Conservation (phyloP, 192 early-diverging fungal species). For the Coemansia sp. region DNA sequence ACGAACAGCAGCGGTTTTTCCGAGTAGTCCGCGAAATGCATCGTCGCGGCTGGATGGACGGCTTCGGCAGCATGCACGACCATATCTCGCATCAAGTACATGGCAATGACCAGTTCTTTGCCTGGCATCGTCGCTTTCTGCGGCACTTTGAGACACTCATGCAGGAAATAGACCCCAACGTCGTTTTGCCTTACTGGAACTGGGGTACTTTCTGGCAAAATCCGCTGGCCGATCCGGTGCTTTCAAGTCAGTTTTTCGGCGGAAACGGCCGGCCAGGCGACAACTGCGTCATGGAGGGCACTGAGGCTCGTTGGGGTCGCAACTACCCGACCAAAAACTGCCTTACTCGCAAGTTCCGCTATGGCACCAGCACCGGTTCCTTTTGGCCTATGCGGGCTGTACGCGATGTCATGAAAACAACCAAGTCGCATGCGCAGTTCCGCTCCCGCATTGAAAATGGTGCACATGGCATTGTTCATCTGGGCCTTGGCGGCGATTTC, state of each 20-base stretch:
- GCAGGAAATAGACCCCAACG: constrained; percentile 53
- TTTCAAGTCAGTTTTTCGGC: constrained; percentile 39
- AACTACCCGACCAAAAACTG: constrained; percentile 51
- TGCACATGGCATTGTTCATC: constrained; percentile 53
- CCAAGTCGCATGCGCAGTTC: constrained; percentile 46
- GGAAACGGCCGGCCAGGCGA: constrained; percentile 39
- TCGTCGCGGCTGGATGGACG: constrained; percentile 55
- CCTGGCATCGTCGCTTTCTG: constrained; percentile 57
- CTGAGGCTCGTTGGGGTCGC: constrained; percentile 52
- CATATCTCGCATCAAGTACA: constrained; percentile 53
- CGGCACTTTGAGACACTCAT: constrained; percentile 53
- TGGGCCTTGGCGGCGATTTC: constrained; percentile 55
- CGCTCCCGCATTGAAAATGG: constrained; percentile 56
- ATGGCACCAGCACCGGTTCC: constrained; percentile 34
- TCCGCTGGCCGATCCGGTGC: constrained; percentile 40
- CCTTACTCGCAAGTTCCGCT: constrained; percentile 45
- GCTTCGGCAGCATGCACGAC: constrained; percentile 55
- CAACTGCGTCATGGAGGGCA: constrained; percentile 57
- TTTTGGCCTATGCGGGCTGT: constrained; percentile 53
- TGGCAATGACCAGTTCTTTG: constrained; percentile 56
- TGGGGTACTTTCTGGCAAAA: constrained; percentile 58
- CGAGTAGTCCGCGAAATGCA: constrained; percentile 49
- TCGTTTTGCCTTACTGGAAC: constrained; percentile 65
- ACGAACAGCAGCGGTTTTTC: constrained; percentile 39
- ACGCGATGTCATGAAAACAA: constrained; percentile 40